Evolutionary conservation across 495 filamentous ascomycete genomes (phyloP), one percentile per base, ranked within the genome.

Genomic region (Aspergillus ostianus): DNA sequence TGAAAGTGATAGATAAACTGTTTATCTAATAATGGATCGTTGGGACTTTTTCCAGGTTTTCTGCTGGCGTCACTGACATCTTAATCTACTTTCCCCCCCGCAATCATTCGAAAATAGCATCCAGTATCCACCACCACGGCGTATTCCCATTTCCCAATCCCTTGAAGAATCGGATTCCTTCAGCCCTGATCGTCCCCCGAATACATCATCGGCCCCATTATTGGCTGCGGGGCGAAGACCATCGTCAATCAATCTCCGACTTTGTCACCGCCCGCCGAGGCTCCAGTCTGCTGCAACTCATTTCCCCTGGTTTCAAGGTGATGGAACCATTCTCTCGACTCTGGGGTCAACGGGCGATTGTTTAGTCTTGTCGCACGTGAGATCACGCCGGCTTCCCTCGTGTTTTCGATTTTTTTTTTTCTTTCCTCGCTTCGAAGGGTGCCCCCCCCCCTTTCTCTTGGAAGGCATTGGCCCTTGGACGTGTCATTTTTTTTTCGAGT

Each of bases 211-310:
- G 36, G 36, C 36, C 36, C 36, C 36, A 41, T 41, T 2, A 41
- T 13, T 41, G 21, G n/a, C 18, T 19, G n/a, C n/a, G 45, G 41
- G 23, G 20, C 30, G 27, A n/a, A 15, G 60, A 17, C 45, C 51
- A 7, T 5, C 51, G 29, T 18, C n/a, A 26, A 20, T 18, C 17
- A 26, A 46, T 55, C 55, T 55, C 56, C 55, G 47, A 56, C 70
- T 77, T 18, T 60, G 59, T 66, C 70, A 59, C 70, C 71, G 62
- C 68, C 69, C 53, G 65, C 56, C 47, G 19, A 56, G 50, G 45
- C 32, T 59, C 46, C 55, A 58, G 51, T 58, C 52, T 58, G 20
- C 56, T 55, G 44, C 52, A 41, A 48, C 49, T 52, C 27, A 27
- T 50, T 48, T 55, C 49, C 49, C 53, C 53, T 45, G 32, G 19